Conservation (phyloP, 2,329 filamentous ascomycete genomes). For the Verruconis gallopava region DNA sequence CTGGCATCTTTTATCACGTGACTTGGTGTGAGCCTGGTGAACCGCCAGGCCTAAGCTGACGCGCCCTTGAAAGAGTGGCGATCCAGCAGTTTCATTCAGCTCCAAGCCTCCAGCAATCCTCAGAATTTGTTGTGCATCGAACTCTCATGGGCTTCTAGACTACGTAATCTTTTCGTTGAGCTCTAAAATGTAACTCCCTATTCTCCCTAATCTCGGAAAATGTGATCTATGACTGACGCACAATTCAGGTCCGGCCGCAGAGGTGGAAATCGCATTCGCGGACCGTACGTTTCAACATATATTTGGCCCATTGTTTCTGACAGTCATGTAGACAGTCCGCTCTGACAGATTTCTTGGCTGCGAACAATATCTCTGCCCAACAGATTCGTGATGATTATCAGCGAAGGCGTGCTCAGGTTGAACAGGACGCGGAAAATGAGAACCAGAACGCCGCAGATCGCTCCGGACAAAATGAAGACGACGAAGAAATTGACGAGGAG, state of each 20-base stretch:
- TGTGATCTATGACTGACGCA: too few relatives aligned
- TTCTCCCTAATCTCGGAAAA: too few relatives aligned
- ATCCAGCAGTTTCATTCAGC: too few relatives aligned
- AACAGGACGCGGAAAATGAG: constrained; percentile 32
- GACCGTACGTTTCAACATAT: background rate
- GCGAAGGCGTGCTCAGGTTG: constrained; percentile 28
- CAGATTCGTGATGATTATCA: constrained; percentile 49
- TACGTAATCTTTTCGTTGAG: too few relatives aligned
- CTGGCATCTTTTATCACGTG: too few relatives aligned
- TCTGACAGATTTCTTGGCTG: constrained; percentile 54
- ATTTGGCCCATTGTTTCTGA: background rate
- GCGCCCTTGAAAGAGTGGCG: too few relatives aligned
- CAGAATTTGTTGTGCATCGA: too few relatives aligned
- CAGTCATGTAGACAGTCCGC: constrained; percentile 42
- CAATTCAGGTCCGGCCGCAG: background rate
- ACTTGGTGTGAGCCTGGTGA: too few relatives aligned
- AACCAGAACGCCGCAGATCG: constrained; percentile 23
- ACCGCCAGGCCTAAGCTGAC: too few relatives aligned
- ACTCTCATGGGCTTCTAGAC: too few relatives aligned
- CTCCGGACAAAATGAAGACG: constrained; percentile 19
- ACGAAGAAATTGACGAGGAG: constrained; percentile 21
- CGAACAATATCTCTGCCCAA: constrained; percentile 58
- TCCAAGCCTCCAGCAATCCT: too few relatives aligned
- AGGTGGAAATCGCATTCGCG: background rate
- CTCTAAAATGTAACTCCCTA: too few relatives aligned